Evolutionary conservation across 1,284 basidiomycete species (phyloP).

Genomic region (Entoloma clypeatum): DNA sequence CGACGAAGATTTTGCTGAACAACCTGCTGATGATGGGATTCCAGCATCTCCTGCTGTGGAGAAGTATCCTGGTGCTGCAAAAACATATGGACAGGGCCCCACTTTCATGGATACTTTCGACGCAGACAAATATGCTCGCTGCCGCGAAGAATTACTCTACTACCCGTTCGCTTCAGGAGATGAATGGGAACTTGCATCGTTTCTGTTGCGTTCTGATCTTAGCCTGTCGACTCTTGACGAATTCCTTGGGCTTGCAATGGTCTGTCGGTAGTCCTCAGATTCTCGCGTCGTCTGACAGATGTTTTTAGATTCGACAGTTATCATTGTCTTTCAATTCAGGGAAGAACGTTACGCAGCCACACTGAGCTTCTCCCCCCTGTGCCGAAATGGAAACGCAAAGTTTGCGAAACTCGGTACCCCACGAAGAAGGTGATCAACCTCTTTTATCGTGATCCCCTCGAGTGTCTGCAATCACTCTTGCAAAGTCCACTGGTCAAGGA

Average conservation of each 20-base stretch:
- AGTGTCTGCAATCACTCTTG: constrained; percentile 8
- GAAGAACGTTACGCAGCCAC: constrained; percentile 22
- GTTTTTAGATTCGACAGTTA: constrained; percentile 11
- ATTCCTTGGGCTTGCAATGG: constrained; percentile 23
- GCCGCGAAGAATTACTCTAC: constrained; percentile 21
- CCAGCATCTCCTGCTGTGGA: not conserved
- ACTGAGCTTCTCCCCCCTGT: constrained; percentile 26
- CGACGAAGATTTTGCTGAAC: not conserved
- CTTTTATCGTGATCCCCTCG: constrained; percentile 6
- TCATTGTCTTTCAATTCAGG: constrained; percentile 26
- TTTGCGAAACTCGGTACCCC: constrained; percentile 6
- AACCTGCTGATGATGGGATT: not conserved
- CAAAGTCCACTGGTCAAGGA: constrained; percentile 5
- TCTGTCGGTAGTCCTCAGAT: constrained; percentile 9
- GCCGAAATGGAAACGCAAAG: constrained; percentile 23
- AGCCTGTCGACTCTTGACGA: constrained; percentile 25
- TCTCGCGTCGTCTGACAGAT: constrained; percentile 1
- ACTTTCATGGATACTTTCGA: constrained; percentile 27
- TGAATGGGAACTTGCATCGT: constrained; percentile 30
- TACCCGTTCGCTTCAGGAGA: constrained; percentile 27
- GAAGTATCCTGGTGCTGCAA: constrained; percentile 11
- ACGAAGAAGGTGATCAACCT: constrained; percentile 8
- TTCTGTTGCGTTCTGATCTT: constrained; percentile 22
- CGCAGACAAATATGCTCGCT: constrained; percentile 18
- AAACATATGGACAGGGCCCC: constrained; percentile 12